Percentiles rank a stretch among this genome's conserved stretches.
Conservation (phyloP, 2,329 filamentous ascomycete genomes). For the Colletotrichum sojae region DNA sequence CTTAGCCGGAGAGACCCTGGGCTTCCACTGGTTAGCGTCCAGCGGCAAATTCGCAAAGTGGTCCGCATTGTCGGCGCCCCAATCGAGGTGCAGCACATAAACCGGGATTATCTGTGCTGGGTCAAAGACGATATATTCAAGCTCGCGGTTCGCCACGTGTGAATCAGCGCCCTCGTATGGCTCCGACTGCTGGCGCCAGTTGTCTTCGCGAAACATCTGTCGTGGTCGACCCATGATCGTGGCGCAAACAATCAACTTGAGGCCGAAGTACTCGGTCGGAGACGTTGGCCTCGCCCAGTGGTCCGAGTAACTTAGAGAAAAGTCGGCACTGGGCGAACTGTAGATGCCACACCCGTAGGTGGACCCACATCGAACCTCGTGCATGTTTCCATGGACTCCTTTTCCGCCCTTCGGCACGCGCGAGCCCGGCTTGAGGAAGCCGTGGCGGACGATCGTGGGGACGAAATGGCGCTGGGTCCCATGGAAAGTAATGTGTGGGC, state of each 20-base stretch:
- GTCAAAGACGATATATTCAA: constrained; percentile 62
- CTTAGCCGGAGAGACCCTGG: constrained; percentile 10
- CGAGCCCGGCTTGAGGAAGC: constrained; percentile 56
- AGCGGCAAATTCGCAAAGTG: constrained; percentile 41
- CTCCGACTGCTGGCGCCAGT: constrained; percentile 46
- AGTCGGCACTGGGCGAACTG: constrained; percentile 57
- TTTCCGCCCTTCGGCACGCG: constrained; percentile 25
- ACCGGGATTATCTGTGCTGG: constrained; percentile 58
- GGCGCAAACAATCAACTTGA: constrained; percentile 61
- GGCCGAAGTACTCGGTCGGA: constrained; percentile 50
- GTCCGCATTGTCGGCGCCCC: constrained; percentile 50
- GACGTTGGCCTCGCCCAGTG: constrained; percentile 47
- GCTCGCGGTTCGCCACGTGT: constrained; percentile 53
- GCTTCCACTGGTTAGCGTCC: constrained; percentile 42
- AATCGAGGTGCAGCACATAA: constrained; percentile 62
- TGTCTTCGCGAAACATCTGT: constrained; percentile 46
- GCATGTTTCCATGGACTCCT: constrained; percentile 18
- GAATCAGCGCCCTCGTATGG: constrained; percentile 51
- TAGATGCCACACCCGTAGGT: constrained; percentile 60
- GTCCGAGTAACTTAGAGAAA: constrained; percentile 54
- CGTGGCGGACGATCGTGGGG: constrained; percentile 59
- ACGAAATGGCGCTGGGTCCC: constrained; percentile 54
- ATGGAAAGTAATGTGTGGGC: constrained; percentile 57
- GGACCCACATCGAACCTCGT: constrained; percentile 52
- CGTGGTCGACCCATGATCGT: constrained; percentile 59